Base-by-base conservation (phyloP, 176 grass and related monocot species). In the Rhynchospora pubera region DNA sequence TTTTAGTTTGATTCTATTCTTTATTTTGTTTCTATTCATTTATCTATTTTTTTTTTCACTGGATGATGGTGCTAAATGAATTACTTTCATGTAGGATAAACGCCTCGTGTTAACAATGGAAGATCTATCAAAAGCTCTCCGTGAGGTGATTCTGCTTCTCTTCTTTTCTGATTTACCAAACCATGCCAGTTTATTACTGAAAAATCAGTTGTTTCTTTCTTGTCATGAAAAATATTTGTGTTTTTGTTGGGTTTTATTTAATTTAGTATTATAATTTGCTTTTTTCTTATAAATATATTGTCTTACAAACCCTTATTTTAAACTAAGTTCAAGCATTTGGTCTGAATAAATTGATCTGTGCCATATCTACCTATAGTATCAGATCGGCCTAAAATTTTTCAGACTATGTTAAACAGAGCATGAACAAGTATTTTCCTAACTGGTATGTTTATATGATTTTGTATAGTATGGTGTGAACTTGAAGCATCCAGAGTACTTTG, bases 91-190 rank as follows among this genome's bases (percentile, higher is more conserved):
- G 51, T 91, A 98, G 96, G 96, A 98, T 90, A 98, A 88, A 60
- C 89, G 96, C 55, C 87, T 93, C 85, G 96, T 98, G 13, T 87
- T 98, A 79, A 93, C 92, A 8, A 98, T 98, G 90, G 96, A 98
- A 78, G 92, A 95, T 93, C 92, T 98, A 85, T 98, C 96, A 34
- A 98, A 98, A 90, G 88, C 92, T 55, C 79, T 98, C 70, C 82
- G 63, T 83, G 91, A 98, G 89, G 96, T 93, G 62, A 32, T 62
- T 57, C 62, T 34, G 50, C 45, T 62, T 42, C 30, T 45, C 57
- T 62, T 62, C 26, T 62, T 46, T 47, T 39, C 57, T 62, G 11
- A 32, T 51, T 3, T 1, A 21, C 47, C 4, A 73, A 23, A 48
- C 2, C 23, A 57, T 61, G 62, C 23, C 50, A 76, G 13, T 55